Evolutionary conservation across 208 protist species (phyloP).

Genomic region (Acanthamoeba royreba): DNA sequence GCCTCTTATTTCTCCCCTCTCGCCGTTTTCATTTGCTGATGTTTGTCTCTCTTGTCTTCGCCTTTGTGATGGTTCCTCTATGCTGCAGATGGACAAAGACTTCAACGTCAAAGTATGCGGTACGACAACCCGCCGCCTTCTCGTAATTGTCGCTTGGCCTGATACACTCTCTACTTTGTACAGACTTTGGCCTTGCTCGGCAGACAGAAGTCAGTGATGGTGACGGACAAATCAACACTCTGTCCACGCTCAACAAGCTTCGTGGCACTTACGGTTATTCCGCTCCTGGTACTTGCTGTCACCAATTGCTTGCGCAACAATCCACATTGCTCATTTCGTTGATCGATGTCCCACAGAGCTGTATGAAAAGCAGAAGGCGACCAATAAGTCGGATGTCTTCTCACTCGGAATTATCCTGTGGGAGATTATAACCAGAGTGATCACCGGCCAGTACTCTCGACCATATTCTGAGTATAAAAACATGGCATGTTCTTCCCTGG

Average conservation of each 20-base stretch:
- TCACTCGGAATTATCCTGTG: background rate
- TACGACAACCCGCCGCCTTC: background rate
- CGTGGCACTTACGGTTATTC: background rate
- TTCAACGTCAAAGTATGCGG: constrained; percentile 3
- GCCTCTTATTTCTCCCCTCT: background rate
- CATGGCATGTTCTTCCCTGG: background rate
- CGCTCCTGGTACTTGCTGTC: background rate
- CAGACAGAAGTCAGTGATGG: background rate
- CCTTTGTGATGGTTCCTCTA: background rate
- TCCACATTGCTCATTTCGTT: no score
- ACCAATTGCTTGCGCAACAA: background rate
- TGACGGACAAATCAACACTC: background rate
- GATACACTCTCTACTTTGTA: no score
- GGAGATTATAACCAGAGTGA: background rate
- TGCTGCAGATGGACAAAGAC: background rate
- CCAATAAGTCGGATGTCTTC: background rate
- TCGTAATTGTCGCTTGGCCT: background rate
- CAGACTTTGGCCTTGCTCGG: background rate
- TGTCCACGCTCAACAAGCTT: constrained; percentile 21
- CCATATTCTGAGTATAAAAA: background rate
- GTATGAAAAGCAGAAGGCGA: background rate
- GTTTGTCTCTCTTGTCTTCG: background rate
- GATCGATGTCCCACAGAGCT: background rate
- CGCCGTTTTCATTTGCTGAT: background rate
- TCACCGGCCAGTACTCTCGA: background rate